Base-by-base conservation (phyloP, 148 eudicot genomes). In the Tetragonia tetragonoides region DNA sequence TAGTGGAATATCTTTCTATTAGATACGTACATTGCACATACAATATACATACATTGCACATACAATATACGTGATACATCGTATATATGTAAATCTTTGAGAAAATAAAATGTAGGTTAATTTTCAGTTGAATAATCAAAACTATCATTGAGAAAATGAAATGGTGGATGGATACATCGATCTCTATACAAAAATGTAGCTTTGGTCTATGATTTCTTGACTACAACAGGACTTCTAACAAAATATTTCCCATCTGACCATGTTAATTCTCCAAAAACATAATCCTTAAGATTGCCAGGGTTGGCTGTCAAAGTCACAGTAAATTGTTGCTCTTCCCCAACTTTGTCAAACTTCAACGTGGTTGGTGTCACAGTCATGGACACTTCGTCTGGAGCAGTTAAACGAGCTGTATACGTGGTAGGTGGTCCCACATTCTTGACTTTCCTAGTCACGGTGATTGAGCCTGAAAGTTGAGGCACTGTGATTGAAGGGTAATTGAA, bases 221-320 rank as follows among this genome's bases (percentile, higher is more conserved):
- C 84, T 28, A 83, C 87, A 10, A 90, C 87, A 10, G 91, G 90
- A 80, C 89, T 90, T 64, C 89, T 83, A 62, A 93, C 97, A 76
- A 78, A 73, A 78, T 92, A 95, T 16, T 54, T 67, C 1, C 89
- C 90, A 74, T 90, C 93, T 1, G 90, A 78, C 97, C 97, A 93
- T 37, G 51, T 41, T 63, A 93, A 72, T 46, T 79, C 66, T 38
- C 97, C 95, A 64, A 89, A 90, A 12, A 38, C 83, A 66, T 85
- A 83, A 12, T 46, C 80, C 17, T 46, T 41, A 6, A 28, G 37
- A 41, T 39, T 69, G 10, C 57, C 51, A 41, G 24, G 21, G 37
- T 57, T 78, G 21, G 76, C 59, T 53, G 39, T 44, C 6, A 92
- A 4, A 9, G 77, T 88, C 81, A 93, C 59, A 75, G 73, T 75